A percentile compares a stretch with the other conserved stretches of the same genome.
phyloP scores from a whole-genome alignment of 352 stramenopile genomes.

The Globisporangium ultimum region DNA sequence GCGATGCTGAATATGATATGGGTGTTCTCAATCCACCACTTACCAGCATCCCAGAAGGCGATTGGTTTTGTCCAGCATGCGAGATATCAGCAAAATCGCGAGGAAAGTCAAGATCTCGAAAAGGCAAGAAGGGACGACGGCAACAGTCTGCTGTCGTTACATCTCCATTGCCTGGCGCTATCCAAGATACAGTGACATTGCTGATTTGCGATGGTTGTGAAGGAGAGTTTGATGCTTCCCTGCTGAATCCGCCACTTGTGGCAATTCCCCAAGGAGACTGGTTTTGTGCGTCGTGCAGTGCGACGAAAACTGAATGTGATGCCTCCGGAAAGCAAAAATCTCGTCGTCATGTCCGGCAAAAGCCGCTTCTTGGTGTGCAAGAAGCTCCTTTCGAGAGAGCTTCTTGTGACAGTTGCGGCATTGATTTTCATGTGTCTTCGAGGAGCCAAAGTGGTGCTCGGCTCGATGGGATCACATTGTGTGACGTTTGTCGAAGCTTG shows the following conservation, averaged over 20 bases:
- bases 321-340: neutral
- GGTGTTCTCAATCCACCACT: conserved; percentile 39
- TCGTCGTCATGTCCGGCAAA: neutral
- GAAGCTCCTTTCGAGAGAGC: neutral
- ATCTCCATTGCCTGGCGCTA: neutral
- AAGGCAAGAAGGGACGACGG: neutral
- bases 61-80: conserved; percentile 40
- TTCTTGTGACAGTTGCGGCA: conserved; percentile 32
- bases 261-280: conserved; percentile 33
- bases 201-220: conserved; percentile 44
- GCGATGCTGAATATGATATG: conserved; percentile 59
- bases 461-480: conserved; percentile 26
- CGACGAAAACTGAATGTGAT: neutral
- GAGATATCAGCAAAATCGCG: neutral
- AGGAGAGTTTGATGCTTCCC: conserved; percentile 26
- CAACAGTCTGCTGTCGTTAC: neutral
- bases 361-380: neutral
- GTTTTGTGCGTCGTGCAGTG: conserved; percentile 22
- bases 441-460: conserved; percentile 16
- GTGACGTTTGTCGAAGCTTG: conserved; percentile 31
- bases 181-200: conserved; percentile 12
- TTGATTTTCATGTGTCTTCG: conserved; percentile 1
- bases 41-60: conserved; percentile 31
- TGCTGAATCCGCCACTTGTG: conserved; percentile 18
- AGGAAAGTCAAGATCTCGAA: neutral